Percentiles rank a stretch among this genome's conserved stretches.
Evolutionary conservation across 345 rosid species (phyloP).

Genomic region (Euphorbia tirucalli): DNA sequence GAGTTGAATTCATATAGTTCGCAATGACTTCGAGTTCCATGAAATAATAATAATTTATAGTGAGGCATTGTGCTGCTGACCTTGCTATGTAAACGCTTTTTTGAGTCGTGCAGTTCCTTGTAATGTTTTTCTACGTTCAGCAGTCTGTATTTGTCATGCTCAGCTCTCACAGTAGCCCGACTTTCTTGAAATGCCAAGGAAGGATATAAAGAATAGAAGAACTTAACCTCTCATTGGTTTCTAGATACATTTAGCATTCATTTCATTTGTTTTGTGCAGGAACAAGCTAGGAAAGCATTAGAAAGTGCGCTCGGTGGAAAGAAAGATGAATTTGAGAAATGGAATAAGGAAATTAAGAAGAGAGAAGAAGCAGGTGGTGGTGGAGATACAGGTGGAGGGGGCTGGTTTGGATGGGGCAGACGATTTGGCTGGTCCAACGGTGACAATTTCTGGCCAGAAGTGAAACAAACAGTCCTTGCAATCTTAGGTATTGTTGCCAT

Average conservation of each 20-base stretch:
- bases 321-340: slow-evolving; percentile 76
- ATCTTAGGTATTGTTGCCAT: slow-evolving; percentile 56
- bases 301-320: slow-evolving; percentile 91
- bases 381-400: slow-evolving; percentile 58
- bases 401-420: slow-evolving; percentile 88
- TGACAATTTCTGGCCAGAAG: slow-evolving; percentile 76
- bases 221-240: background rate
- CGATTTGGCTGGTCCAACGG: slow-evolving; percentile 70
- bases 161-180: background rate
- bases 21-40: background rate
- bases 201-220: slow-evolving; percentile 1
- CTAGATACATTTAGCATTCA: background rate
- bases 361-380: slow-evolving; percentile 79
- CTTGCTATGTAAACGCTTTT: background rate
- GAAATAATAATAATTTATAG: background rate
- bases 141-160: background rate
- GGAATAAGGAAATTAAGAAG: slow-evolving; percentile 82
- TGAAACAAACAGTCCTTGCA: slow-evolving; percentile 60
- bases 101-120: background rate
- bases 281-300: slow-evolving; percentile 81
- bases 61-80: background rate
- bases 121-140: background rate
- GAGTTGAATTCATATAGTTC: too few relatives aligned
- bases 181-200: background rate
- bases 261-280: slow-evolving; percentile 40